Evolutionary conservation across 108 stramenopile genomes (phyloP).

Genomic region (Skeletonema grethae): DNA sequence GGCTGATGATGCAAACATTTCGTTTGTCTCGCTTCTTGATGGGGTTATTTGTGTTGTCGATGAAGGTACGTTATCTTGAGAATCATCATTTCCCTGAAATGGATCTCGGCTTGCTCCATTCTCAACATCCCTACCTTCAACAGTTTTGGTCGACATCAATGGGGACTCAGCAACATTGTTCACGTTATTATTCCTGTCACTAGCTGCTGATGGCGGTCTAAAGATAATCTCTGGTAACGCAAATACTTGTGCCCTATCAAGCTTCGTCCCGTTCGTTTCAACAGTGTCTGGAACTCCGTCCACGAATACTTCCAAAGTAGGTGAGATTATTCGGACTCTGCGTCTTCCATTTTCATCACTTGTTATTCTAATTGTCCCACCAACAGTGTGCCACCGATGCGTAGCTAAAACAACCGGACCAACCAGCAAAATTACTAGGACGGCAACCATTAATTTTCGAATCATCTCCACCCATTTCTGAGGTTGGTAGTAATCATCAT

Average conservation of each 20-base stretch:
- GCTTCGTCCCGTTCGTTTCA: slow-evolving; percentile 39
- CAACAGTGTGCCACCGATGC: slow-evolving; percentile 32
- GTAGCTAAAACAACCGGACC: slow-evolving; percentile 28
- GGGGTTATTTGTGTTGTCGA: background rate
- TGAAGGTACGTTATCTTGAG: background rate
- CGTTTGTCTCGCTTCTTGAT: slow-evolving; percentile 3
- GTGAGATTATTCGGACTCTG: slow-evolving; percentile 27
- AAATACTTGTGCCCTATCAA: slow-evolving; percentile 45
- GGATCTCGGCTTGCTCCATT: background rate
- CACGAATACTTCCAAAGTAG: slow-evolving; percentile 34
- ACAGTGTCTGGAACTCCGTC: slow-evolving; percentile 28
- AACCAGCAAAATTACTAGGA: slow-evolving; percentile 27
- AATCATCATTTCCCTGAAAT: too few relatives aligned
- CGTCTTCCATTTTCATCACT: slow-evolving; percentile 36
- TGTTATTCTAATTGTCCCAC: slow-evolving; percentile 31
- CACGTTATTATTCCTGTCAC: background rate
- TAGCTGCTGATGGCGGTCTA: background rate
- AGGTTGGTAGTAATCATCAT: slow-evolving; percentile 6
- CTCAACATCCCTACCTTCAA: background rate
- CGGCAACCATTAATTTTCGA: slow-evolving; percentile 33
- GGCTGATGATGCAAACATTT: slow-evolving; percentile 24
- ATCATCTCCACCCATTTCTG: slow-evolving; percentile 29
- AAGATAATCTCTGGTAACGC: slow-evolving; percentile 38
- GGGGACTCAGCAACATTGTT: background rate
- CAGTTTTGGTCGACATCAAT: background rate